Evolutionary conservation across 169 alveolate genomes (phyloP), one percentile per base, ranked within the genome.

Genomic region (Plasmodium coatneyi): DNA sequence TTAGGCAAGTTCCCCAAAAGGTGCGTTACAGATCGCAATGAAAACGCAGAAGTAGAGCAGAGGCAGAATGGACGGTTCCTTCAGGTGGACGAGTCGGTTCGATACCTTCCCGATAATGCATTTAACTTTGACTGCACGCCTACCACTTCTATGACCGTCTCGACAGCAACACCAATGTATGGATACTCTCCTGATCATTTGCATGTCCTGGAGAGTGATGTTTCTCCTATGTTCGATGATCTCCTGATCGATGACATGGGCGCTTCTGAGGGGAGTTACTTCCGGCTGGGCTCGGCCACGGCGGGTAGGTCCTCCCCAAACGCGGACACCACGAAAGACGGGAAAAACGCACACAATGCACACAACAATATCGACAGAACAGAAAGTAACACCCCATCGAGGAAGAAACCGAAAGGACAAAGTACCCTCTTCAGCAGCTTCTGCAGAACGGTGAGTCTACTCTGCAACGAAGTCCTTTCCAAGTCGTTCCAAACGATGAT

Each of bases 401-500:
- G 39, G 25, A 28, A 5, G 54, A 19, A 82, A 82, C 5, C 25
- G n/a, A 82, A 82, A 49, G 36, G 43, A 46, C 7, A 30, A 16
- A 70, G 14, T 32, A 56, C 5, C 25, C 71, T 60, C 5, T 82
- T 9, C 66, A 16, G 3, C n/a, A 2, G n/a, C 2, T 22, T 82
- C 43, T 10, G 5, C 14, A 82, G 56, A 56, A 82, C 92, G 16
- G n/a, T 66, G 22, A 82, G 30, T 30, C 71, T 43, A 12, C 72
- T 82, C 32, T 82, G 34, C 36, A 32, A 39, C 22, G 78, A 71
- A 71, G 76, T 84, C 30, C 56, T 71, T 84, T 5, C 78, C 2
- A 71, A 71, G 32, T 84, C 92, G 0, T 71, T 84, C 30, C 92
- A 84, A 46, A 72, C 83, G 22, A 84, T 84, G 92, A 10, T 84